A percentile compares a stretch with the other conserved stretches of the same genome.
phyloP scores from a whole-genome alignment of 192 early-diverging fungal species.

The Phlyctochytrium arcticum region DNA sequence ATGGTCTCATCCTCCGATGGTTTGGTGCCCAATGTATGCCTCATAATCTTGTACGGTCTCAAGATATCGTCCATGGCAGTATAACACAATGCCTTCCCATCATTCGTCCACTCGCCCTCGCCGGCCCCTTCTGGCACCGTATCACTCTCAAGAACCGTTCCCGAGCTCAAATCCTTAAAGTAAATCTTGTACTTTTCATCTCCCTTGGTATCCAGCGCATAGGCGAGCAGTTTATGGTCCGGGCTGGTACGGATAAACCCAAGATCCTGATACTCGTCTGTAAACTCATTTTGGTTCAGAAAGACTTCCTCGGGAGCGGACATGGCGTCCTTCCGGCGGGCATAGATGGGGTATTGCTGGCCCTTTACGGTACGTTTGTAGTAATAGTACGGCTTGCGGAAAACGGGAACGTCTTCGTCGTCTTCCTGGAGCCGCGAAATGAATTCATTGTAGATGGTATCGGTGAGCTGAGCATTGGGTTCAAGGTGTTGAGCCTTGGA shows the following conservation, averaged over 20 bases:
- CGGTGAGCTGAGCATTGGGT: constrained; percentile 24
- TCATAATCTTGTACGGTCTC: constrained; percentile 22
- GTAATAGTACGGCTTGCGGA: constrained; percentile 34
- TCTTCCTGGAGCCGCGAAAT: constrained; percentile 39
- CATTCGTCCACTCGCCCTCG: constrained; percentile 30
- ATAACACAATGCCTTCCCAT: constrained; percentile 31
- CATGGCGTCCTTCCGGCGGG: constrained; percentile 20
- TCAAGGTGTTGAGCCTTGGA: constrained; percentile 31
- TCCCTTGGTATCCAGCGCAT: constrained; percentile 40
- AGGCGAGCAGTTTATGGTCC: constrained; percentile 36
- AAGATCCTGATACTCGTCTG: constrained; percentile 27
- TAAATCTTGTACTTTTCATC: constrained; percentile 37
- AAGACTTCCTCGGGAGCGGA: constrained; percentile 29
- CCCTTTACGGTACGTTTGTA: constrained; percentile 48
- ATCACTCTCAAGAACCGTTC: constrained; percentile 20
- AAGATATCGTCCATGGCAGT: constrained; percentile 33
- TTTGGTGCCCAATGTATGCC: constrained; percentile 29
- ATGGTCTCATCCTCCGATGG: constrained; percentile 24
- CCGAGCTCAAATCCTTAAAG: constrained; percentile 41
- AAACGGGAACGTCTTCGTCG: constrained; percentile 38
- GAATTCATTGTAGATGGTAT: constrained; percentile 46
- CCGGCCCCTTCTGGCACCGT: constrained; percentile 13
- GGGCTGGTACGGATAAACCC: constrained; percentile 24
- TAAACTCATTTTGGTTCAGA: constrained; percentile 30
- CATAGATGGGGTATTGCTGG: constrained; percentile 44